Evolutionary conservation across 208 protist species (phyloP).

Genomic region (Trypanosoma congolense): DNA sequence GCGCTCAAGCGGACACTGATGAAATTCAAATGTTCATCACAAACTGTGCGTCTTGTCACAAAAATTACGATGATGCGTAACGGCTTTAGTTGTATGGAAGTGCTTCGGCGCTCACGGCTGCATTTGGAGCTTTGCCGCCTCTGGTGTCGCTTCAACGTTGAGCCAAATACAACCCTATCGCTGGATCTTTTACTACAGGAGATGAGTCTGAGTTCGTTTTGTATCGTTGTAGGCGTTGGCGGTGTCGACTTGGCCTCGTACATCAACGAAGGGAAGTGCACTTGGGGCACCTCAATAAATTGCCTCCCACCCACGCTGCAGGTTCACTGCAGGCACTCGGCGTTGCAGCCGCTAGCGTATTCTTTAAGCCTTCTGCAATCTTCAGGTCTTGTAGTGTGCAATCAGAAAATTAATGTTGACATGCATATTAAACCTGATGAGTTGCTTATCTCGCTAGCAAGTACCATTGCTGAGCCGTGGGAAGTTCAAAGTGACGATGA

Average conservation of each 20-base stretch:
- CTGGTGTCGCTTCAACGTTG: constrained; percentile 27
- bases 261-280: background rate
- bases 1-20: constrained; percentile 18
- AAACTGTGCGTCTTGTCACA: constrained; percentile 21
- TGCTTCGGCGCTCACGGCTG: constrained; percentile 52
- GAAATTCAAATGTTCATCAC: constrained; percentile 13
- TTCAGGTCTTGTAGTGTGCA: constrained; percentile 31
- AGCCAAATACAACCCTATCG: constrained; percentile 13
- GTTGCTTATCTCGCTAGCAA: constrained; percentile 15
- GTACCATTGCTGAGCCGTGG: background rate
- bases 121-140: constrained; percentile 80
- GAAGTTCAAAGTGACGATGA: background rate
- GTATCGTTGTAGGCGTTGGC: constrained; percentile 63
- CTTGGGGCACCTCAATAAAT: constrained; percentile 45
- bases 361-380: constrained; percentile 38
- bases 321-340: constrained; percentile 34
- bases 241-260: constrained; percentile 39
- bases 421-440: constrained; percentile 20
- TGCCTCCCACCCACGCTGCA: constrained; percentile 48
- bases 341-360: constrained; percentile 31
- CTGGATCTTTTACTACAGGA: constrained; percentile 41
- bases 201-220: constrained; percentile 82
- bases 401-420: constrained; percentile 20
- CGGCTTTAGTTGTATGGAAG: constrained; percentile 43
- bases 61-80: constrained; percentile 65